Conservation (phyloP, 176 grass and related monocot species). For the Tillandsia leiboldiana region DNA sequence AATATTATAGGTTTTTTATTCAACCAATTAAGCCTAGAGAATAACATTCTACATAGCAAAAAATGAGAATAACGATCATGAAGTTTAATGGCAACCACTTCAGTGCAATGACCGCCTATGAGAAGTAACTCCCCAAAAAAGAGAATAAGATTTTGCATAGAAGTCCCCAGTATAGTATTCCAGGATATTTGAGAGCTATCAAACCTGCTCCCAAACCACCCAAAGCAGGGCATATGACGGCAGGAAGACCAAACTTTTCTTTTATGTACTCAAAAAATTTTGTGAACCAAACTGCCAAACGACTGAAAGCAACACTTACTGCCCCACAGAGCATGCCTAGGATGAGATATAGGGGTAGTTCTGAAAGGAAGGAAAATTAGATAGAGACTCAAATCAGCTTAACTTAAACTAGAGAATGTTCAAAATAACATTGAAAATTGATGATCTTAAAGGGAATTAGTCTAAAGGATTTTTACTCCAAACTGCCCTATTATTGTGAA, state of each 20-base stretch:
- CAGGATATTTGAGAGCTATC: too few relatives aligned
- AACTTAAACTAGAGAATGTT: slow-evolving; percentile 9
- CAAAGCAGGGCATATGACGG: too few relatives aligned
- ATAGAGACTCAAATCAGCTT: slow-evolving; percentile 24
- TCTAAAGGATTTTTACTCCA: background rate
- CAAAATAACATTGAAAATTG: background rate
- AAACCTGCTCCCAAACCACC: too few relatives aligned
- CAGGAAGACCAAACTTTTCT: too few relatives aligned
- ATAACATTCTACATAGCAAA: too few relatives aligned
- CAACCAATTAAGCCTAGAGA: too few relatives aligned
- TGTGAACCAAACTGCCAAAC: slow-evolving; percentile 85
- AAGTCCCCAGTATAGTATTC: background rate
- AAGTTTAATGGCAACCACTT: background rate
- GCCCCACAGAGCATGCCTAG: slow-evolving; percentile 91
- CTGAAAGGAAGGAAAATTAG: slow-evolving; percentile 29
- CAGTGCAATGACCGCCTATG: background rate
- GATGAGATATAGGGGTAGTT: slow-evolving; percentile 92
- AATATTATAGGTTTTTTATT: too few relatives aligned
- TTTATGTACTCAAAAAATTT: too few relatives aligned
- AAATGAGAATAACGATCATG: too few relatives aligned
- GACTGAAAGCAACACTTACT: slow-evolving; percentile 80
- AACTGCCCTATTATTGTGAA: too few relatives aligned
- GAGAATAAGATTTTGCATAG: background rate
- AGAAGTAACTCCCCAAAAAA: background rate
- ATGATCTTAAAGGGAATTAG: too few relatives aligned